Conservation (phyloP, 2,329 filamentous ascomycete species). For the Neonectria faginata region DNA sequence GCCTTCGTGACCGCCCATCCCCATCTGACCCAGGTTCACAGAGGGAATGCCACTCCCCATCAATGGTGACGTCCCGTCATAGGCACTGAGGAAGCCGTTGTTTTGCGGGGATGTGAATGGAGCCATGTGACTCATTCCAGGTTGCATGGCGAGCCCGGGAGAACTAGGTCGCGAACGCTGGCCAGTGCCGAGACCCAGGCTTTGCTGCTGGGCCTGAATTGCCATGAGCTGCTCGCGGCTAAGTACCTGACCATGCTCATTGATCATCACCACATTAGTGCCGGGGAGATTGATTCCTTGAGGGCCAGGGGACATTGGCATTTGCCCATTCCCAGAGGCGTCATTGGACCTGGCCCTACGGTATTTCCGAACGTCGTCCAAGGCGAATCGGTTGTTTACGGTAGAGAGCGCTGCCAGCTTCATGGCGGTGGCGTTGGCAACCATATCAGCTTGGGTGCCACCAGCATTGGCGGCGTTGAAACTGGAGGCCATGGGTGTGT, state of each 20-base stretch:
- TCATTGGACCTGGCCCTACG: conserved; percentile 92
- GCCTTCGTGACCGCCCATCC: conserved; percentile 78
- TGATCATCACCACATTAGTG: conserved; percentile 91
- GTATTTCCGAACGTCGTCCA: conserved; percentile 97
- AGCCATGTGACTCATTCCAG: conserved; percentile 70
- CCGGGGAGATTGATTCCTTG: conserved; percentile 73
- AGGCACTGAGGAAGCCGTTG: conserved; percentile 93
- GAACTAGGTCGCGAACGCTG: conserved; percentile 90
- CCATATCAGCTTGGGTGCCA: conserved; percentile 90
- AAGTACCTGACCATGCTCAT: conserved; percentile 89
- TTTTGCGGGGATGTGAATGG: conserved; percentile 90
- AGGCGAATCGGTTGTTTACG: conserved; percentile 96
- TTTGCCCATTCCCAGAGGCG: conserved; percentile 71
- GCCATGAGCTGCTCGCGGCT: conserved; percentile 87
- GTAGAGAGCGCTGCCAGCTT: conserved; percentile 96
- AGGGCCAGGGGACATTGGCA: conserved; percentile 74
- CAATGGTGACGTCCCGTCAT: conserved; percentile 80
- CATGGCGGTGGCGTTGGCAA: conserved; percentile 98
- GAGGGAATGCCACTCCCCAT: conserved; percentile 76
- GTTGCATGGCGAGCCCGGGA: conserved; percentile 85
- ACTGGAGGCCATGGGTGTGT: conserved; percentile 92
- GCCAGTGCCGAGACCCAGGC: conserved; percentile 69
- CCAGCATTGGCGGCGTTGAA: conserved; percentile 71
- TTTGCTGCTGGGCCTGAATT: conserved; percentile 78
- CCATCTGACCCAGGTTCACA: conserved; percentile 79